Evolutionary conservation across 164 flowering plant genomes (phyloP).

Genomic region (Vitis rotundifolia): DNA sequence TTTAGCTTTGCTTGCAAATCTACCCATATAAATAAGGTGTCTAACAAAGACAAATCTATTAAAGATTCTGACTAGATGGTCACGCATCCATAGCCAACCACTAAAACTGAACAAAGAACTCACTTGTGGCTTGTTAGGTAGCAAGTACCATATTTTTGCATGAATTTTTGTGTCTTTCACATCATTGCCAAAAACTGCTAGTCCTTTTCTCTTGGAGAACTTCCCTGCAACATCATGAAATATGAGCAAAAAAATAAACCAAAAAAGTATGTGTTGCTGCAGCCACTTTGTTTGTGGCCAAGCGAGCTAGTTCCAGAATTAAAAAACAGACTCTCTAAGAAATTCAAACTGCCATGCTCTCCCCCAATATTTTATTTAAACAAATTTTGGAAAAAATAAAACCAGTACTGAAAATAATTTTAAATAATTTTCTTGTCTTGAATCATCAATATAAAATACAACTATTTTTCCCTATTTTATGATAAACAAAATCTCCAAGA

Average conservation of each 20-base stretch:
- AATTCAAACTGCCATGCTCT: too few relatives aligned
- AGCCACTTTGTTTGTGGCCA: too few relatives aligned
- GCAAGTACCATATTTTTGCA: constrained; percentile 91
- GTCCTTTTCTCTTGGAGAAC: constrained; percentile 85
- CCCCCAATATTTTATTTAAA: too few relatives aligned
- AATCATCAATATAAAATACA: too few relatives aligned
- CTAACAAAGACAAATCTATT: constrained; percentile 24
- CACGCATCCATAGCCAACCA: background rate
- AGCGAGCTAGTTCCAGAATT: too few relatives aligned
- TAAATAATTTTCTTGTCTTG: too few relatives aligned
- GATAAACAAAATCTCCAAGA: too few relatives aligned
- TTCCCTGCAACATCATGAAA: constrained; percentile 47
- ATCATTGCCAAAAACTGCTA: constrained; percentile 96
- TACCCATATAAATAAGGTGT: constrained; percentile 83
- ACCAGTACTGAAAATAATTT: too few relatives aligned
- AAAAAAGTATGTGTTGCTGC: too few relatives aligned
- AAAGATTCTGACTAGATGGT: background rate
- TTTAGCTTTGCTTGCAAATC: constrained; percentile 93
- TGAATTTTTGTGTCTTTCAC: constrained; percentile 87
- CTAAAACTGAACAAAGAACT: background rate
- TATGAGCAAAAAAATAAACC: background rate
- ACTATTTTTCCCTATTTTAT: too few relatives aligned
- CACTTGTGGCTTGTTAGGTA: constrained; percentile 94
- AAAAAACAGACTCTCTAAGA: too few relatives aligned
- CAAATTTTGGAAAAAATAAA: too few relatives aligned